phyloP scores from a whole-genome alignment of 129 eudicot genomes.

The Dittrichia graveolens region DNA sequence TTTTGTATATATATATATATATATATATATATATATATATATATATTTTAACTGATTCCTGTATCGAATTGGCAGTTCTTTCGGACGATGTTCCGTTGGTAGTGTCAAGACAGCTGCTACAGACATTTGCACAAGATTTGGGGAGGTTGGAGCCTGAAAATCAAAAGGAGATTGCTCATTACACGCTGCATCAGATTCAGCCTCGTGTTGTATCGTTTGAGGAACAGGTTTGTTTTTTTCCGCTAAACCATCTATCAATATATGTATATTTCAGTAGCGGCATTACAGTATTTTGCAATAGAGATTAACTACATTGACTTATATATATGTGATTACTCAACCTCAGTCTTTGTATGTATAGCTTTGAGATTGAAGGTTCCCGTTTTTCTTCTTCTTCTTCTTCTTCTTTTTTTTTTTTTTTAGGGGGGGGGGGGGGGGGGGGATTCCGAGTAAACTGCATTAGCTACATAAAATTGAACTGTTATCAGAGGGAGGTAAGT shows the following conservation, averaged over 20 bases:
- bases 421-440: neutral
- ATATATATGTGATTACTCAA: neutral
- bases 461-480: neutral
- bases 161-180: slow-evolving; percentile 93
- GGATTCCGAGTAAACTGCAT: neutral
- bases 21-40: too few relatives aligned
- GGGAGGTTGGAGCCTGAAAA: slow-evolving; percentile 76
- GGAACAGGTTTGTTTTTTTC: slow-evolving; percentile 63
- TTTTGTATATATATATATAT: too few relatives aligned
- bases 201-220: slow-evolving; percentile 96
- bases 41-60: neutral
- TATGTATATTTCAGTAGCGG: neutral
- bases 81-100: slow-evolving; percentile 95
- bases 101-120: slow-evolving; percentile 89
- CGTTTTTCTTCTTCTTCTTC: too few relatives aligned
- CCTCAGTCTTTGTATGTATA: slow-evolving; percentile 12
- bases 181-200: slow-evolving; percentile 90
- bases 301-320: slow-evolving; percentile 6
- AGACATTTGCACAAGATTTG: slow-evolving; percentile 85
- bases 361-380: slow-evolving; percentile 7
- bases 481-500: neutral
- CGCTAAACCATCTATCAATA: neutral
- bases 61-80: slow-evolving; percentile 48
- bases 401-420: too few relatives aligned
- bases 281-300: neutral